Base-by-base conservation (phyloP, 805 yeast species). In the Saccharomycopsis guyanensis region DNA sequence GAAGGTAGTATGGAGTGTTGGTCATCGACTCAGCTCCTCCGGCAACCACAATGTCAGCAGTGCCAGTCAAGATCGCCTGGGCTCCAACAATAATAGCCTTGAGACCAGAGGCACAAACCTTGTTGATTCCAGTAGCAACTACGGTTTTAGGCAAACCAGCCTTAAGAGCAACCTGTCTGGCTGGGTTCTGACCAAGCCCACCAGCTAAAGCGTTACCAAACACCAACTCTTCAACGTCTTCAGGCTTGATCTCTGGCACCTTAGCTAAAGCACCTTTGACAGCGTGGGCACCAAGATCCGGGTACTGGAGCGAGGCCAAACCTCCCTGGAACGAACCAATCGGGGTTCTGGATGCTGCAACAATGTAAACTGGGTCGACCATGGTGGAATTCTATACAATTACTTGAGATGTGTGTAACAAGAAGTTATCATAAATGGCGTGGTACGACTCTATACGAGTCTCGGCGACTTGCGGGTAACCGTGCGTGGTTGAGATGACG, bases 1-100 rank as follows among this genome's bases (percentile, higher is more conserved):
- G 95, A 46, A 86, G 60, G 64, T 91, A 91, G 75, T 89, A 91
- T 46, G 97, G 98, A 29, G 89, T 78, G 64, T 93, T 91, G 50
- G 95, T 73, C 97, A 93, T 91, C 48, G 95, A 83, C 70, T 93
- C 98, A 56, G 96, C 91, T 61, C 98, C 98, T 56, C 97, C 97
- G 32, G 93, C 94, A 55, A 93, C 85, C 39, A 91, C 93, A 51
- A 93, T 81, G 60, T 89, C 96, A 46, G 95, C 94, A 53, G 75
- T 72, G 45, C 97, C 97, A 54, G 91, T 75, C 60, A 82, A 65
- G 57, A 91, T 89, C 45, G 88, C 70, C 69, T 88, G 97, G 36
- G 97, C 88, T 53, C 86, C 98, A 50, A 84, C 66, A 58, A 88
- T 87, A 59, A 88, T 79, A 38, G 96, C 77, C 70, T 93, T 91